Evolutionary conservation across 176 grass and related monocot species (phyloP).

Genomic region (Oryza australiensis): DNA sequence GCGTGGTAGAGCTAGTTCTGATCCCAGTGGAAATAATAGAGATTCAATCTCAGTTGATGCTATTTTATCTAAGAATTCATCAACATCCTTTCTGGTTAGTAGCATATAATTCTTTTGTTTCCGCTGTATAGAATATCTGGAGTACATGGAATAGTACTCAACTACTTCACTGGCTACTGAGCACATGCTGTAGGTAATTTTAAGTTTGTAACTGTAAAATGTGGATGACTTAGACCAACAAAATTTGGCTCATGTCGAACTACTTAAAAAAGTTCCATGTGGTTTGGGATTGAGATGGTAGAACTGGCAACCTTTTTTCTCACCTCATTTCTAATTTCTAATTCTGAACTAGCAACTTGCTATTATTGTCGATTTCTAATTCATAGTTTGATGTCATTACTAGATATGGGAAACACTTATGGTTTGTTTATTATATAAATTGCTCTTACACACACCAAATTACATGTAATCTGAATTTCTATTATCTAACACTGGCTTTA

Average conservation of each 20-base stretch:
- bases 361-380: neutral
- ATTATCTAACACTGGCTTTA: neutral
- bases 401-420: neutral
- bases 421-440: neutral
- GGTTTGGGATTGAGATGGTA: neutral
- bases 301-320: neutral
- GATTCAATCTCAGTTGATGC: slow-evolving; percentile 91
- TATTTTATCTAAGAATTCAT: slow-evolving; percentile 81
- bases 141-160: neutral
- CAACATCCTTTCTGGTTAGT: slow-evolving; percentile 68
- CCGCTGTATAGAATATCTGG: neutral
- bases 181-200: neutral
- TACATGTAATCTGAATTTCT: neutral
- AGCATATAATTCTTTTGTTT: slow-evolving; percentile 32
- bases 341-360: neutral
- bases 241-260: neutral
- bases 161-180: neutral
- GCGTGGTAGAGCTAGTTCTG: slow-evolving; percentile 85
- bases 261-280: neutral
- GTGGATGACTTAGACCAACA: slow-evolving; percentile 19
- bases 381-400: neutral
- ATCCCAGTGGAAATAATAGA: slow-evolving; percentile 62
- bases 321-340: slow-evolving; percentile 6
- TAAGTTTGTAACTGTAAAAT: neutral
- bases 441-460: neutral